Percentiles rank a stretch among this genome's conserved stretches.
These are phyloP conservation scores for Kwoniella botswanensis DNA, from an alignment of 768 basidiomycete genomes.

Conservation along the genomic window DNA sequence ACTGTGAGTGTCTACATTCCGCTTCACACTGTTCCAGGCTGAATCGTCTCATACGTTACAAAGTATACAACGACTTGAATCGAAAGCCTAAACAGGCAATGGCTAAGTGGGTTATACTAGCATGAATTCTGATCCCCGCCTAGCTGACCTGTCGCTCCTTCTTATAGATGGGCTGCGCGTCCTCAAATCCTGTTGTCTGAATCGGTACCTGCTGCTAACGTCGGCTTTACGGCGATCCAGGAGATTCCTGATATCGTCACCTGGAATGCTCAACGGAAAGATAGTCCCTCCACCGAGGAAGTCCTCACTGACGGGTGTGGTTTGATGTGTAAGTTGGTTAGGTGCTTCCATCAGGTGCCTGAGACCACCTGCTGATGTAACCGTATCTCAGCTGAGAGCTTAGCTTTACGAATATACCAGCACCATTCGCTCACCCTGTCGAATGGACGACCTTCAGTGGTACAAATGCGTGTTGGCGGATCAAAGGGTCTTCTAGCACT, in stretches of 20 bases:
- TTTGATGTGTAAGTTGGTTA: conserved; percentile 42
- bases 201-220: conserved; percentile 31
- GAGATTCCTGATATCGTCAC: conserved; percentile 38
- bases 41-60: no score
- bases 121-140: neutral
- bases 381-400: conserved; percentile 25
- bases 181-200: conserved; percentile 46
- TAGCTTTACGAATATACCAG: conserved; percentile 31
- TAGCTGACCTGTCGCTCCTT: neutral
- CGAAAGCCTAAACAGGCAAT: conserved; percentile 45
- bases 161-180: conserved; percentile 43
- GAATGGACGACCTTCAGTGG: conserved; percentile 31
- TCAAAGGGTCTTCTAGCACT: conserved; percentile 47
- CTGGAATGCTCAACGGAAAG: conserved; percentile 1
- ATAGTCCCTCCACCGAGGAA: conserved; percentile 35
- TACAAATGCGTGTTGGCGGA: conserved; percentile 47
- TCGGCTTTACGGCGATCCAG: conserved; percentile 18
- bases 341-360: neutral
- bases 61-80: conserved; percentile 42
- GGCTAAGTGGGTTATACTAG: conserved; percentile 41
- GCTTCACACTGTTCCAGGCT: no score
- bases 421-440: conserved; percentile 7
- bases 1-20: conserved; percentile 23
- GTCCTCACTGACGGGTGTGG: conserved; percentile 52
- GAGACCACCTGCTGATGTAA: neutral